Percentiles rank a stretch among this genome's conserved stretches.
These are phyloP conservation scores for Salix caprea DNA, from an alignment of 345 rosid species.

Conservation along the genomic window DNA sequence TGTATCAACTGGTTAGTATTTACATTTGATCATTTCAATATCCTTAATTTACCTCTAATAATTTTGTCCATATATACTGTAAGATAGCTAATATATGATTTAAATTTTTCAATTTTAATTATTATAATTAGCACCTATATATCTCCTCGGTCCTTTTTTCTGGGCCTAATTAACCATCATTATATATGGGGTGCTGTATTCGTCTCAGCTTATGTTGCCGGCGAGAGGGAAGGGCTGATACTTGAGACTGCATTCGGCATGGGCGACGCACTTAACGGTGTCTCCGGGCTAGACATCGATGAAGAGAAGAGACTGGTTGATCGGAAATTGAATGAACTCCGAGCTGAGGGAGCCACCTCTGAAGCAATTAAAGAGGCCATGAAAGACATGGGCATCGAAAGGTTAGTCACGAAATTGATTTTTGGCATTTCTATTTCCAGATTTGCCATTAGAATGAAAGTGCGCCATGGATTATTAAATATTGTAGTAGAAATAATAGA, in stretches of 20 bases:
- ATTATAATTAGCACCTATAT: too few species aligned
- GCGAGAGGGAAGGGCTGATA: slow-evolving; percentile 19
- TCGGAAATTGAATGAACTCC: slow-evolving; percentile 14
- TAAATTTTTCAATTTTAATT: too few species aligned
- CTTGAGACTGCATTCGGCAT: slow-evolving; percentile 3
- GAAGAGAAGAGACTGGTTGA: slow-evolving; percentile 18
- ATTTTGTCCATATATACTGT: neutral
- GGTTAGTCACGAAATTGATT: slow-evolving; percentile 4
- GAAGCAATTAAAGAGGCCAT: slow-evolving; percentile 15
- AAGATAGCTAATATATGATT: neutral
- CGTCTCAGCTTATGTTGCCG: slow-evolving; percentile 20
- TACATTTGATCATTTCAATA: neutral
- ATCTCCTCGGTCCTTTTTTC: too few species aligned
- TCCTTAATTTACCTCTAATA: neutral
- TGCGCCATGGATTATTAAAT: too few species aligned
- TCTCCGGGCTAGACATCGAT: slow-evolving; percentile 16
- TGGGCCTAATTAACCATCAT: too few species aligned
- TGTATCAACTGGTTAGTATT: slow-evolving; percentile 33
- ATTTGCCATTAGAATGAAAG: too few species aligned
- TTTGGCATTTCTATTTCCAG: too few species aligned
- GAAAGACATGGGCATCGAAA: slow-evolving; percentile 20
- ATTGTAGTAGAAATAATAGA: too few species aligned
- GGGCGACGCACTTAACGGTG: slow-evolving; percentile 17
- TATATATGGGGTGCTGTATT: neutral
- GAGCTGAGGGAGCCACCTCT: slow-evolving; percentile 1